Percentiles rank a stretch among this genome's conserved stretches.
Evolutionary conservation across 805 yeast species (phyloP).

Genomic region (Torulaspora microellipsoides): DNA sequence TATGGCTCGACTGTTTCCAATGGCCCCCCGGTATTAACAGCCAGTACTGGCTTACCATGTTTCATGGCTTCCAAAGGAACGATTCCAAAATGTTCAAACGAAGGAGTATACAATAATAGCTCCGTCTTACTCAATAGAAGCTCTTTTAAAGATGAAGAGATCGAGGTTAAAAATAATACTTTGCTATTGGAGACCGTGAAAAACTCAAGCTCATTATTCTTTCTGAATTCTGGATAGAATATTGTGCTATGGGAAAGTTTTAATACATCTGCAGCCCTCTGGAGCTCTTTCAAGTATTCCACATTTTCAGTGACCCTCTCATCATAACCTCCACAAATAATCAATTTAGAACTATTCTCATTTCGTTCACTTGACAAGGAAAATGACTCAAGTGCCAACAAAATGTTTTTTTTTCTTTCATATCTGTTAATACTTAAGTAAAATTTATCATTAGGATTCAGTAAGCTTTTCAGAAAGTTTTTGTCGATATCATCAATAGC

Average conservation of each 20-base stretch:
- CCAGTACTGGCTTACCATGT: constrained; percentile 75
- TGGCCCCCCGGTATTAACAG: constrained; percentile 90
- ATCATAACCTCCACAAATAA: constrained; percentile 92
- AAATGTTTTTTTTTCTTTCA: constrained; percentile 80
- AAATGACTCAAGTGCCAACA: constrained; percentile 69
- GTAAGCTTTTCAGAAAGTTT: constrained; percentile 16
- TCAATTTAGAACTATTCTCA: constrained; percentile 42
- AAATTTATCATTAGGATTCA: constrained; percentile 28
- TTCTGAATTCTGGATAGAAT: constrained; percentile 26
- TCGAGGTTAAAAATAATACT: constrained; percentile 76
- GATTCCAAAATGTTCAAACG: constrained; percentile 92
- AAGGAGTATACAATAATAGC: constrained; percentile 80
- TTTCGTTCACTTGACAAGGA: constrained; percentile 37
- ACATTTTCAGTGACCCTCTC: constrained; percentile 69
- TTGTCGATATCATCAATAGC: constrained; percentile 13
- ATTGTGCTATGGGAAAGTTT: constrained; percentile 45
- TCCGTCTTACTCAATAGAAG: constrained; percentile 53
- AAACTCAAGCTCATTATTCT: constrained; percentile 16
- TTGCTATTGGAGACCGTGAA: constrained; percentile 37
- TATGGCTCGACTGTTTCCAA: constrained; percentile 56
- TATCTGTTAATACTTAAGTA: constrained; percentile 82
- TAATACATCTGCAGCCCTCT: constrained; percentile 42
- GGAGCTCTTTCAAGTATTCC: constrained; percentile 59
- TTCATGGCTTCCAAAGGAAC: constrained; percentile 97
- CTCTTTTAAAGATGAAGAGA: constrained; percentile 61